Base-by-base conservation (phyloP, 805 yeast genomes). In the Wickerhamomyces tratensis region DNA sequence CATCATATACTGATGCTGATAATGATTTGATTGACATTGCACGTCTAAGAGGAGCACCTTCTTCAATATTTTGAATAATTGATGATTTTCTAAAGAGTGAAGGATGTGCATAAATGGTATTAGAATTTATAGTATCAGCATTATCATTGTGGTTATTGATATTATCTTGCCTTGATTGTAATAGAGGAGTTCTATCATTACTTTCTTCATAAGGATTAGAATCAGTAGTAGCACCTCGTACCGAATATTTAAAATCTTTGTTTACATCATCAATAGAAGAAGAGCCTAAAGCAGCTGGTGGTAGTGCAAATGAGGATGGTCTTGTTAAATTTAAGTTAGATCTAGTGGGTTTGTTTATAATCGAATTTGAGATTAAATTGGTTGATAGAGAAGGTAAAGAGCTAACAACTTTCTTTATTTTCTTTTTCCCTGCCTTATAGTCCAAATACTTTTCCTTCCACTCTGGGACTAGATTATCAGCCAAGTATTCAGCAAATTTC, bases 361-460 rank as follows among this genome's bases (percentile, higher is more conserved):
- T 27, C 42, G 41, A 46, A 46, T 1, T 43, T 12, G 35, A 43
- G 45, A 20, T 43, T 43, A 10, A 20, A 25, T 6, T 40, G 41
- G 11, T 31, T 30, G 39, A 40, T 36, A n/a, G 14, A 43, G 11
- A 14, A 36, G 27, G 31, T 29, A 37, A 13, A 13, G 14, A 33
- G n/a, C 25, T 36, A 14, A 41, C 46, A 15, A 57, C 42, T 42
- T 52, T 51, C 49, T 55, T 55, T 33, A 55, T 57, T 45, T 45
- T 49, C 51, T 57, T 57, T 50, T 55, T 57, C 31, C 63, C 62
- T 9, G 52, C 67, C 50, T 79, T 78, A 57, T 82, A 82, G 54
- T 86, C 83, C 33, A 89, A 69, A 56, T 89, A 89, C 54, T 80
- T 79, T 42, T 77, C 81, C 54, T 77, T 79, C 97, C 97, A 89